phyloP scores from a whole-genome alignment of 2,329 filamentous ascomycete species.

The Aspergillus novofumigatus region DNA sequence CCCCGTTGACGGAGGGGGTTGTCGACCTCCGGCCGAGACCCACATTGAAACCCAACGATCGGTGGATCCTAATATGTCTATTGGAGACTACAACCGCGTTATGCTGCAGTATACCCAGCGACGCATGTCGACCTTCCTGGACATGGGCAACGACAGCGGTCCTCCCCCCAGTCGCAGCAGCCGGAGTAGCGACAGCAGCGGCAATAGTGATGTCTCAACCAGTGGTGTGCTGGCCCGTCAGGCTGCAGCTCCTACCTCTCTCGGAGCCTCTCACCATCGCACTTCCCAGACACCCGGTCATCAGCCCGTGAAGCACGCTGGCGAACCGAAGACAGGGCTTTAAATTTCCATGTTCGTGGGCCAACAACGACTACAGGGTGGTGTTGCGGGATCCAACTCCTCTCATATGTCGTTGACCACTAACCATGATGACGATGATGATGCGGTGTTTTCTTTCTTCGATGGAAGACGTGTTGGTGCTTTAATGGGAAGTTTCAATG shows the following conservation, averaged over 20 bases:
- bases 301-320: background rate
- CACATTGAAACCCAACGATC: conserved; percentile 16
- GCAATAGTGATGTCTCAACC: conserved; percentile 19
- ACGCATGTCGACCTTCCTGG: conserved; percentile 32
- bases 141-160: conserved; percentile 18
- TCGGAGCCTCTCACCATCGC: conserved; percentile 6
- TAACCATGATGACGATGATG: background rate
- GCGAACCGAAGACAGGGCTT: background rate
- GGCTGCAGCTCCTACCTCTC: conserved; percentile 16
- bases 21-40: conserved; percentile 13
- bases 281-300: background rate
- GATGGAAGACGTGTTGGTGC: background rate
- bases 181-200: conserved; percentile 27
- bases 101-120: conserved; percentile 38
- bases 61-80: conserved; percentile 22
- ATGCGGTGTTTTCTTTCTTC: background rate
- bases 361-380: too few species aligned
- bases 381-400: too few species aligned
- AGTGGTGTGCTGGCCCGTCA: conserved; percentile 18
- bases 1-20: conserved; percentile 14
- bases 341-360: background rate
- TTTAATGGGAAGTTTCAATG: background rate
- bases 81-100: conserved; percentile 38
- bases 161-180: conserved; percentile 23
- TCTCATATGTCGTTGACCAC: background rate